A percentile compares a stretch with the other conserved stretches of the same genome.
These are phyloP conservation scores for Rhizophagus prolifer DNA, from an alignment of 192 early-diverging fungal genomes.

Conservation along the genomic window DNA sequence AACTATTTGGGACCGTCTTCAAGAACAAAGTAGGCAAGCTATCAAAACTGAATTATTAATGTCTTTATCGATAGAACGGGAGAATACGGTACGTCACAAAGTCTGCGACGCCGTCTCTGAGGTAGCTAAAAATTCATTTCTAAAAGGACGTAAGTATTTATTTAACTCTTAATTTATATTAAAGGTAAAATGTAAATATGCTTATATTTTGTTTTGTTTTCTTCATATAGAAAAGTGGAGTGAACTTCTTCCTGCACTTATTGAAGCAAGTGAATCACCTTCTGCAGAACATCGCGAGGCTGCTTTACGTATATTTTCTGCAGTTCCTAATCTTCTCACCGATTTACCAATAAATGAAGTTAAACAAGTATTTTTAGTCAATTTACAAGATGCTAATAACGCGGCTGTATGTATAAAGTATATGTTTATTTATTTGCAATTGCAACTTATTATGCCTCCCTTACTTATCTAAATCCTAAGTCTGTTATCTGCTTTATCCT, in stretches of 20 bases:
- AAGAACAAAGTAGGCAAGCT: constrained; percentile 58
- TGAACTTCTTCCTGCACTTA: constrained; percentile 76
- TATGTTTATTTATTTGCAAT: too few relatives aligned
- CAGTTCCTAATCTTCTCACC: constrained; percentile 76
- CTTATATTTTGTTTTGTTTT: constrained; percentile 13
- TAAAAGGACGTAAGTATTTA: constrained; percentile 48
- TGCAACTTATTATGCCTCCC: too few relatives aligned
- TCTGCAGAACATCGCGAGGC: constrained; percentile 78
- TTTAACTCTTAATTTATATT: neutral
- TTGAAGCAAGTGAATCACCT: constrained; percentile 77
- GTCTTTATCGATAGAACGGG: constrained; percentile 75
- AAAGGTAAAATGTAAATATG: neutral
- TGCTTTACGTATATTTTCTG: constrained; percentile 87
- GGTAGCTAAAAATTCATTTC: constrained; percentile 63
- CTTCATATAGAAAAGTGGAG: constrained; percentile 67
- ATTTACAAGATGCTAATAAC: constrained; percentile 67
- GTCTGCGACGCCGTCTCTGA: constrained; percentile 93
- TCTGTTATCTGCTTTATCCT: neutral
- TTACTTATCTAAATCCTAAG: neutral
- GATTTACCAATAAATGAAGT: constrained; percentile 70
- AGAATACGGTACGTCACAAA: constrained; percentile 80
- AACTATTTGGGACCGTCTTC: constrained; percentile 71
- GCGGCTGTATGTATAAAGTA: constrained; percentile 34
- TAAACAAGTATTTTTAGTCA: constrained; percentile 69
- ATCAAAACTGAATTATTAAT: constrained; percentile 78